Conservation (phyloP, 75 land plant species). For the Chamaecyparis obtusa region DNA sequence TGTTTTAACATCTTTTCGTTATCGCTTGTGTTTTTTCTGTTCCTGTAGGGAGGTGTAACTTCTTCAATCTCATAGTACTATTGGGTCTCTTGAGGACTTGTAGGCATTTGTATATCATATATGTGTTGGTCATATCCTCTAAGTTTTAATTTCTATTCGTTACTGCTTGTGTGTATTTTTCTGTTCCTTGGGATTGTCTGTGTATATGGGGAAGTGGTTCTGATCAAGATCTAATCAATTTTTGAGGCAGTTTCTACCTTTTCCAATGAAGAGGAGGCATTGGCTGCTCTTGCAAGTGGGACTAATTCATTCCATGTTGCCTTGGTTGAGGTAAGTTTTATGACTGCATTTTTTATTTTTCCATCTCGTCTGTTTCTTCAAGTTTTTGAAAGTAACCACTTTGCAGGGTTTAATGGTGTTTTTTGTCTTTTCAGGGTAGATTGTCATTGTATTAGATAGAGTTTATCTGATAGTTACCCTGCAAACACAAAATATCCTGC, state of each 20-base stretch:
- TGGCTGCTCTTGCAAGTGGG: conserved; percentile 36
- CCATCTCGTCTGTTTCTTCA: neutral
- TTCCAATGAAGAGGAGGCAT: conserved; percentile 43
- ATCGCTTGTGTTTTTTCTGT: neutral
- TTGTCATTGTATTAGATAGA: neutral
- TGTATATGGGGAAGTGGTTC: neutral
- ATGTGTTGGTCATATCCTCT: neutral
- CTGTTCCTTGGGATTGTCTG: neutral
- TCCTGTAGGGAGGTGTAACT: neutral
- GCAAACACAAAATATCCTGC: neutral
- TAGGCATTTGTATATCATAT: neutral
- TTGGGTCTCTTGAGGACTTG: neutral
- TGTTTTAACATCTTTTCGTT: neutral
- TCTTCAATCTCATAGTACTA: neutral
- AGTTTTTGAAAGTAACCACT: neutral
- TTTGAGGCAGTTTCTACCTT: conserved; percentile 52
- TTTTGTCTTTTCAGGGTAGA: neutral
- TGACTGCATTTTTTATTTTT: conserved; percentile 2
- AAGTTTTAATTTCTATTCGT: neutral
- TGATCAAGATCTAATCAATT: conserved; percentile 6
- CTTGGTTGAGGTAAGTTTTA: conserved; percentile 56
- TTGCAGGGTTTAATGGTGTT: neutral
- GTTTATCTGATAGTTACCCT: neutral
- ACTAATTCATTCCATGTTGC: conserved; percentile 61
- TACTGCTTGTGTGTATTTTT: neutral